Percentiles rank a stretch among this genome's conserved stretches.
Evolutionary conservation across 2,329 filamentous ascomycete genomes (phyloP).

Genomic region (Aspergillus sp.): DNA sequence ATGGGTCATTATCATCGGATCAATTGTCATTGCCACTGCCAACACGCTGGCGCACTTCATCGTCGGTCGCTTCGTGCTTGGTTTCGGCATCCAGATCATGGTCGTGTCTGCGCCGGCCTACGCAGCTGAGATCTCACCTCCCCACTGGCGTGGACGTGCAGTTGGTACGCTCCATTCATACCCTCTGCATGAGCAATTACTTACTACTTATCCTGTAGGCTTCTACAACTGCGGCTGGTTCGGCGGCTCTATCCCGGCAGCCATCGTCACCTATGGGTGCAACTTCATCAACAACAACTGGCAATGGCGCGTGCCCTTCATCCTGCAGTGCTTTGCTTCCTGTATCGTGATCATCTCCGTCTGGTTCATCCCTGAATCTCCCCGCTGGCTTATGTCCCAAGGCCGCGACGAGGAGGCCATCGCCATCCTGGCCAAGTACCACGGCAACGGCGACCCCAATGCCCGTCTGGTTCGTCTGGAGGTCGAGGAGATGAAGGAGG

Average conservation of each 20-base stretch:
- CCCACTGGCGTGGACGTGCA: conserved; percentile 51
- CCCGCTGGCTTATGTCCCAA: conserved; percentile 23
- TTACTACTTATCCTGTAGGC: conserved; percentile 19
- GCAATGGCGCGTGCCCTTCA: conserved; percentile 64
- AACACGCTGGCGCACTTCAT: conserved; percentile 42
- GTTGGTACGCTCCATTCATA: not conserved
- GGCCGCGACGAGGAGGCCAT: conserved; percentile 23
- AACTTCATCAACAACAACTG: conserved; percentile 48
- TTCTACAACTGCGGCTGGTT: conserved; percentile 58
- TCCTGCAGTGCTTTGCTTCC: conserved; percentile 65
- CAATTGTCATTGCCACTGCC: conserved; percentile 44
- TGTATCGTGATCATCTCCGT: conserved; percentile 55
- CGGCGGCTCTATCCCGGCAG: conserved; percentile 52
- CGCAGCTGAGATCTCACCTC: conserved; percentile 49
- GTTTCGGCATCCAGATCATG: conserved; percentile 50
- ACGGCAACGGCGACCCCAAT: conserved; percentile 27
- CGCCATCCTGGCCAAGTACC: conserved; percentile 26
- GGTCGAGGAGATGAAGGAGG: conserved; percentile 32
- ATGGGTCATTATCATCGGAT: conserved; percentile 48
- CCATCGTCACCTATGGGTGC: conserved; percentile 51
- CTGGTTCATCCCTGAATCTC: conserved; percentile 53
- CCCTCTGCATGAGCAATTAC: not conserved
- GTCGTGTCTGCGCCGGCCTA: conserved; percentile 52
- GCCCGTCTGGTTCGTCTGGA: conserved; percentile 27
- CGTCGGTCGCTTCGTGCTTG: conserved; percentile 50